Conservation (phyloP, 345 rosid species). For the Gynandropsis gynandra region DNA sequence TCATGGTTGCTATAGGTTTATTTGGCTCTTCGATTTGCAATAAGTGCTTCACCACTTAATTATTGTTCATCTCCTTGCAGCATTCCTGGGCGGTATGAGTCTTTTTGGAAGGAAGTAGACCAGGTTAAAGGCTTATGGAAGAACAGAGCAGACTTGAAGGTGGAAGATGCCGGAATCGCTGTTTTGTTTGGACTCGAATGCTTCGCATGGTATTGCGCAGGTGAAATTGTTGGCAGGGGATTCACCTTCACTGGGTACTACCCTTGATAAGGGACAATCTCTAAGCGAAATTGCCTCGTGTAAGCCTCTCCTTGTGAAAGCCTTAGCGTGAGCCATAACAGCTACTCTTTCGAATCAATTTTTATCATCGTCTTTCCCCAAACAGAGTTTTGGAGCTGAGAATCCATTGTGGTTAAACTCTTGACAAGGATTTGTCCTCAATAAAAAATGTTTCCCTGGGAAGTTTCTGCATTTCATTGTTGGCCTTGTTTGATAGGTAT, state of each 20-base stretch:
- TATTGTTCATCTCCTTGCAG: constrained; percentile 23
- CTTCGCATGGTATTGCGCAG: constrained; percentile 56
- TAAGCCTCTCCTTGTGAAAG: background rate
- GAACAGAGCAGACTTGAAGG: constrained; percentile 43
- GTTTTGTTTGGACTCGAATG: constrained; percentile 60
- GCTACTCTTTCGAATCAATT: constrained; percentile 14
- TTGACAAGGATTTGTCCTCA: constrained; percentile 19
- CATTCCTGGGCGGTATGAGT: constrained; percentile 38
- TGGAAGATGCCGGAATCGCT: constrained; percentile 52
- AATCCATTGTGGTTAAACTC: constrained; percentile 21
- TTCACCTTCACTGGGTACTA: constrained; percentile 62
- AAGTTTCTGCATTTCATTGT: background rate
- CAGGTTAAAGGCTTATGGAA: constrained; percentile 39
- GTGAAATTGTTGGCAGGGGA: constrained; percentile 62
- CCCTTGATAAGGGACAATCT: constrained; percentile 22
- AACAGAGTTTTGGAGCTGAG: constrained; percentile 26
- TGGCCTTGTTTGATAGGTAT: constrained; percentile 14
- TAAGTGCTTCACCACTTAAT: background rate
- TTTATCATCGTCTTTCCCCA: constrained; percentile 11
- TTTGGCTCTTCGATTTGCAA: too few species aligned
- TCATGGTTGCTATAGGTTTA: too few species aligned
- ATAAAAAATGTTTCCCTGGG: constrained; percentile 17
- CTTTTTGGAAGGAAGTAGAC: constrained; percentile 54
- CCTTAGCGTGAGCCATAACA: too few species aligned
- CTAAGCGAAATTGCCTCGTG: background rate